Base-by-base conservation (phyloP, 2,329 filamentous ascomycete genomes). In the Dactylellina leptospora region DNA sequence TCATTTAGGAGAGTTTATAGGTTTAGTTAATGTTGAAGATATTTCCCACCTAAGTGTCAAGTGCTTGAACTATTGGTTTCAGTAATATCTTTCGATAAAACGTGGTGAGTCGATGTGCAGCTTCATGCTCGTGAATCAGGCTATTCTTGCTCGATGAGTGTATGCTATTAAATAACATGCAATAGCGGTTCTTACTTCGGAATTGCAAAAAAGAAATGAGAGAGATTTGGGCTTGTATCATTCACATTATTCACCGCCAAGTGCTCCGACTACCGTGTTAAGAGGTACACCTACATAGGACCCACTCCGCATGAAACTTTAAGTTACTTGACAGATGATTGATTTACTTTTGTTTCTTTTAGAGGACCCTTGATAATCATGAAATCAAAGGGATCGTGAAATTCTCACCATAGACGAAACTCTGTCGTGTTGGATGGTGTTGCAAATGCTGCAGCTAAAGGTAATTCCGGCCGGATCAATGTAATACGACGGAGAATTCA, bases 211-310 rank as follows among this genome's bases (percentile, higher is more conserved):
- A n/a, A n/a, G n/a, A n/a, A n/a, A n/a, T n/a, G n/a, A n/a, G n/a
- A n/a, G n/a, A n/a, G n/a, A n/a, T n/a, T n/a, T n/a, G n/a, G n/a
- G n/a, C n/a, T n/a, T n/a, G n/a, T n/a, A n/a, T n/a, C n/a, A n/a
- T n/a, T n/a, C n/a, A n/a, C n/a, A n/a, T n/a, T n/a, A n/a, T 33
- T 13, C 13, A 33, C 30, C 30, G 30, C 30, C 44, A 23, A 48
- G 42, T 60, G 56, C 38, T 50, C 45, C 30, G 30, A 36, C 44
- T 50, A 60, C 44, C n/a, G n/a, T n/a, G n/a, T n/a, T n/a, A n/a
- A n/a, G n/a, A n/a, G n/a, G n/a, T n/a, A 30, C 28, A 13, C 45
- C 22, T 50, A 28, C 22, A 50, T 50, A 8, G n/a, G 45, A 50
- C 28, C 45, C n/a, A 50, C 45, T 50, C 2, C 8, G 23, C 45